phyloP scores from a whole-genome alignment of 768 basidiomycete species.

The Asterophora parasitica region DNA sequence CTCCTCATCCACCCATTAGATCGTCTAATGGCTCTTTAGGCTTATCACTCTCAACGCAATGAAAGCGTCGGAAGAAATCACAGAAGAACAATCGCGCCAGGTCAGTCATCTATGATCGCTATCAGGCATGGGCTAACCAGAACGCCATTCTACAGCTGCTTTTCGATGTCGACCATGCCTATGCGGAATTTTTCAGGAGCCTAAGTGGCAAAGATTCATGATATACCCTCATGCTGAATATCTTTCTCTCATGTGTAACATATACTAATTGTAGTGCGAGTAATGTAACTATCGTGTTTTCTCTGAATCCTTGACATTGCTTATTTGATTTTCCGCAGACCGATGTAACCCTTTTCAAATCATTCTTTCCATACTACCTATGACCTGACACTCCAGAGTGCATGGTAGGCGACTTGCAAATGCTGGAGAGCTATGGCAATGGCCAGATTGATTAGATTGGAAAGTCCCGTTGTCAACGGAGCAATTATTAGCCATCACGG shows the following conservation, averaged over 20 bases:
- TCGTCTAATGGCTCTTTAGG: slow-evolving; percentile 44
- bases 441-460: too few species aligned
- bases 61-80: slow-evolving; percentile 95
- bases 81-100: slow-evolving; percentile 93
- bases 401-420: too few species aligned
- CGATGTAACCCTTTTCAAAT: too few species aligned
- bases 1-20: not conserved
- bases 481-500: too few species aligned
- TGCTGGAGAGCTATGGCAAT: too few species aligned
- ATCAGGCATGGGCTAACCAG: not conserved
- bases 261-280: not conserved
- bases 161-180: slow-evolving; percentile 97
- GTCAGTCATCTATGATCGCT: slow-evolving; percentile 32
- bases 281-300: too few species aligned
- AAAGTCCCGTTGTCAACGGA: too few species aligned
- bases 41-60: slow-evolving; percentile 94
- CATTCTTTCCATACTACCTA: too few species aligned
- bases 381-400: too few species aligned
- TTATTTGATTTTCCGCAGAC: too few species aligned
- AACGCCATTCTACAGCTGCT: slow-evolving; percentile 49
- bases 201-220: slow-evolving; percentile 43
- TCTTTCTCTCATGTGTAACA: not conserved
- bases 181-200: slow-evolving; percentile 88
- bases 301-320: too few species aligned
- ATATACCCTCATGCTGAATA: not conserved